A percentile compares a stretch with the other conserved stretches of the same genome.
Conservation (phyloP, 2,329 filamentous ascomycete genomes). For the Pseudogymnoascus sp. region DNA sequence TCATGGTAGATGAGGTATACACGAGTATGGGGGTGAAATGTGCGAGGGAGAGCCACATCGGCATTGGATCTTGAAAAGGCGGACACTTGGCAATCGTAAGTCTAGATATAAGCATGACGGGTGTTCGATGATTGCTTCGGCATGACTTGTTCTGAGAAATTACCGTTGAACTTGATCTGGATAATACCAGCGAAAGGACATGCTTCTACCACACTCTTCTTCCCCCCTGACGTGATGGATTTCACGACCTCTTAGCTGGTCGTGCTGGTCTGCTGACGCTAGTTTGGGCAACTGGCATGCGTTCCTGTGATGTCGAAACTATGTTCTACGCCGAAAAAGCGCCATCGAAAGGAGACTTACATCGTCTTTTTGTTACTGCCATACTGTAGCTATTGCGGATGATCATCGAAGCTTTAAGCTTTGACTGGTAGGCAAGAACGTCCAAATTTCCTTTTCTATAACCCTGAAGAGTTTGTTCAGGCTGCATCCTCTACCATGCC, state of each 20-base stretch:
- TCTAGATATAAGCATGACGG: conserved; percentile 10
- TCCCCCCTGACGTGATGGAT: neutral
- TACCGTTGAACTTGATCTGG: conserved; percentile 25
- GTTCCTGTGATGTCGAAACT: neutral
- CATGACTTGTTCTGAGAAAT: conserved; percentile 13
- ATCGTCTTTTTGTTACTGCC: neutral
- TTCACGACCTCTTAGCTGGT: neutral
- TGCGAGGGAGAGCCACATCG: too few relatives aligned
- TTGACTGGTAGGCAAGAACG: too few relatives aligned
- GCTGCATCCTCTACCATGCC: too few relatives aligned
- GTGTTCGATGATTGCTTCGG: conserved; percentile 13
- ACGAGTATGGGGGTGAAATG: too few relatives aligned
- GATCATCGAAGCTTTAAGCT: too few relatives aligned
- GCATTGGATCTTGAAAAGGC: neutral
- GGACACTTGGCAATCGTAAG: neutral
- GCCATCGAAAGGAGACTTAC: neutral
- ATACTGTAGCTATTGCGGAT: too few relatives aligned
- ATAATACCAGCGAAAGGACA: conserved; percentile 11
- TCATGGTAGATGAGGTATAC: neutral
- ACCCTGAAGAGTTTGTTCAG: too few relatives aligned
- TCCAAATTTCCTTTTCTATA: too few relatives aligned
- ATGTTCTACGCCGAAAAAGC: neutral
- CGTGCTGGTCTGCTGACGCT: neutral
- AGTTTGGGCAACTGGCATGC: neutral
- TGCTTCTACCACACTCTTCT: conserved; percentile 3